phyloP scores from a whole-genome alignment of 306 rosid species.

The Mucuna pruriens region DNA sequence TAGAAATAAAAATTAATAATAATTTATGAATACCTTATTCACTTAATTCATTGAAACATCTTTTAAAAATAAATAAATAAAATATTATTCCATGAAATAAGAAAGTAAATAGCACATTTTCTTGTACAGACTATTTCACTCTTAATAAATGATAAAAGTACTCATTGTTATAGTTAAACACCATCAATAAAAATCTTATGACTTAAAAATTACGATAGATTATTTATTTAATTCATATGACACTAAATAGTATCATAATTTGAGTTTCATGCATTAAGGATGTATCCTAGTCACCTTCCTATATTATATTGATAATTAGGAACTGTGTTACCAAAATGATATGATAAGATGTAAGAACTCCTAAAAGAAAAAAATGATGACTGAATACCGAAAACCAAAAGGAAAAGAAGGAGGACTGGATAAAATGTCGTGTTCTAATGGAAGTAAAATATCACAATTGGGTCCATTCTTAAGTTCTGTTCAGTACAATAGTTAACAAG shows the following conservation, averaged over 20 bases:
- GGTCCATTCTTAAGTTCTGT: neutral
- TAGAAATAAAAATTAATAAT: too few species aligned
- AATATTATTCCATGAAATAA: too few species aligned
- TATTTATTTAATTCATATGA: too few species aligned
- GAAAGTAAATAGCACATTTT: too few species aligned
- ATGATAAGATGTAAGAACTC: neutral
- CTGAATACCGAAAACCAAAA: neutral
- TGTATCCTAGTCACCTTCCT: neutral
- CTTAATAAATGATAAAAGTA: too few species aligned
- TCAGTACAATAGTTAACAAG: neutral
- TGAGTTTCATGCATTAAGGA: neutral
- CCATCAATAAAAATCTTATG: too few species aligned
- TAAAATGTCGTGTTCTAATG: neutral
- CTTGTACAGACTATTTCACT: too few species aligned
- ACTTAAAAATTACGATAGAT: too few species aligned
- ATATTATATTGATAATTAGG: neutral
- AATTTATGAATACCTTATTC: too few species aligned
- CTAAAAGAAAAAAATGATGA: neutral
- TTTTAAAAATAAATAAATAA: too few species aligned
- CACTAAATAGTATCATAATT: neutral
- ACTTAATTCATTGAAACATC: too few species aligned
- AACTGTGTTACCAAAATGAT: neutral
- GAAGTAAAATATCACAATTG: slow-evolving; percentile 1
- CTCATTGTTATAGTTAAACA: too few species aligned
- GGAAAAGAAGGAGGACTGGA: neutral